Evolutionary conservation across 345 rosid species (phyloP).

Genomic region (Diplotaxis tenuifolia): DNA sequence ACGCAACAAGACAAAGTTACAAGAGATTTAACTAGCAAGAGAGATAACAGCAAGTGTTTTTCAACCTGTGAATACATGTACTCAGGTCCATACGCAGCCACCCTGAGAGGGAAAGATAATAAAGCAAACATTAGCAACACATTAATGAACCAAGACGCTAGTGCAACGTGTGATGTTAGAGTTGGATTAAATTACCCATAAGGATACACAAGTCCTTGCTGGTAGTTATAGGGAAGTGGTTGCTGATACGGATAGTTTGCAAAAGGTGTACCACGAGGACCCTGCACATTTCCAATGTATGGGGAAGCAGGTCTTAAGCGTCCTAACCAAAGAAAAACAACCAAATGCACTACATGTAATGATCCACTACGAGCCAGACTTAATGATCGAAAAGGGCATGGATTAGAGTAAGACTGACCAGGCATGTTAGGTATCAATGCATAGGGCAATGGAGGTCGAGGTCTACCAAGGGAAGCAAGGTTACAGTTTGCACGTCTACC

Average conservation of each 20-base stretch:
- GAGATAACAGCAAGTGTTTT: background rate
- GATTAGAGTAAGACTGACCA: slow-evolving; percentile 36
- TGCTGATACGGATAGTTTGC: slow-evolving; percentile 83
- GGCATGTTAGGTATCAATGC: slow-evolving; percentile 47
- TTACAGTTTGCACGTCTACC: slow-evolving; percentile 98
- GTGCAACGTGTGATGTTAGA: slow-evolving; percentile 3
- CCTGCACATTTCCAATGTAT: slow-evolving; percentile 57
- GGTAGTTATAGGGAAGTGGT: slow-evolving; percentile 65
- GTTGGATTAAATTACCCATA: slow-evolving; percentile 65
- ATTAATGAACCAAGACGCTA: background rate
- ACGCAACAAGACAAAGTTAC: background rate
- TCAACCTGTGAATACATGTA: slow-evolving; percentile 75
- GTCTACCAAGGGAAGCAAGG: slow-evolving; percentile 92
- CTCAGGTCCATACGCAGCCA: slow-evolving; percentile 77
- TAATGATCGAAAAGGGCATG: background rate
- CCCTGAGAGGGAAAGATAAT: slow-evolving; percentile 43
- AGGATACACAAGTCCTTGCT: slow-evolving; percentile 73
- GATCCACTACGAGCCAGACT: background rate
- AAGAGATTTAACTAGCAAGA: background rate
- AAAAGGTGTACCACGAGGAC: slow-evolving; percentile 52
- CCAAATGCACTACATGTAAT: slow-evolving; percentile 2
- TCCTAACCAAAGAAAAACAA: slow-evolving; percentile 41
- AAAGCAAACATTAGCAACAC: slow-evolving; percentile 8
- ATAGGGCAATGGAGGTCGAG: slow-evolving; percentile 58
- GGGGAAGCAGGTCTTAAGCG: slow-evolving; percentile 64